Conservation (phyloP, 768 basidiomycete species). For the Strobilomyces dryophilus region DNA sequence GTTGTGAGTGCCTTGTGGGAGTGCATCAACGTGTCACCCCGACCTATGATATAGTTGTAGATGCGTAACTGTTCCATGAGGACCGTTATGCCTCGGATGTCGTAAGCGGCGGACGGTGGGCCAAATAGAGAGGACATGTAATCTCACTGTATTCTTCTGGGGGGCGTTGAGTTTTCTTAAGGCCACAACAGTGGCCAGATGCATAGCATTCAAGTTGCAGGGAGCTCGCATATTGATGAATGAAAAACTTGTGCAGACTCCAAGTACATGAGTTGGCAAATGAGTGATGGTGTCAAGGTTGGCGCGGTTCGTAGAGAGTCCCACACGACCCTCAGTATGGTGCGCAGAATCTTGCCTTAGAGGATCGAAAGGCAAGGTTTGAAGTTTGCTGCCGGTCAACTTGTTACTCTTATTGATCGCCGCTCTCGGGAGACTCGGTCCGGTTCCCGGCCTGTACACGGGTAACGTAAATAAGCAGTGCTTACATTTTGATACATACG, state of each 20-base stretch:
- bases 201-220: not conserved
- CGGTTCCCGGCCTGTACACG: too few species aligned
- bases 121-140: constrained; percentile 10
- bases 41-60: constrained; percentile 15
- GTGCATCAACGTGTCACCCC: not conserved
- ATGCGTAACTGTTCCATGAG: constrained; percentile 12
- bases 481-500: too few species aligned
- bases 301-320: not conserved
- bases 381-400: too few species aligned
- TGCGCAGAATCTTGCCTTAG: not conserved
- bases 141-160: not conserved
- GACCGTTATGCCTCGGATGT: not conserved
- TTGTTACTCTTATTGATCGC: too few species aligned
- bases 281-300: not conserved
- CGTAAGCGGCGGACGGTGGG: constrained; percentile 1
- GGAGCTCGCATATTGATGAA: not conserved
- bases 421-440: too few species aligned
- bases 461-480: too few species aligned
- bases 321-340: not conserved
- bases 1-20: not conserved
- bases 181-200: not conserved
- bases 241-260: constrained; percentile 1
- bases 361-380: too few species aligned
- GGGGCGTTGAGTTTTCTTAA: not conserved
- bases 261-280: not conserved